Percentiles rank a stretch among this genome's conserved stretches.
phyloP scores from a whole-genome alignment of 306 rosid species.

The Morella rubra region DNA sequence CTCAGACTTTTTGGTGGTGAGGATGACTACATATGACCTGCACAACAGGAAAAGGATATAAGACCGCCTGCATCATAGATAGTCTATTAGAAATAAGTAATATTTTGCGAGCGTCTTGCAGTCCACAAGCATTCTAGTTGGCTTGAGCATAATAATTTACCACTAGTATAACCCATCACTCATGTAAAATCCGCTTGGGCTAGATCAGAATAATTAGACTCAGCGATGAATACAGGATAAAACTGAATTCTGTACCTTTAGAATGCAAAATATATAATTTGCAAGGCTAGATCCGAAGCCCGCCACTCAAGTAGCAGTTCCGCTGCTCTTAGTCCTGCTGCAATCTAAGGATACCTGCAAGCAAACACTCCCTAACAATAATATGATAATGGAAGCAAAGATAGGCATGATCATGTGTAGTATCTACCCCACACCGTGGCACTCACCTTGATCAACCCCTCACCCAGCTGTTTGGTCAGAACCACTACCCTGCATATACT shows the following conservation, averaged over 20 bases:
- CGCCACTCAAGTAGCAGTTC: constrained; percentile 97
- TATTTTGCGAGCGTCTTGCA: not conserved
- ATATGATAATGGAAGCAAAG: constrained; percentile 17
- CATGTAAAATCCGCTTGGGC: too few relatives aligned
- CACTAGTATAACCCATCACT: too few relatives aligned
- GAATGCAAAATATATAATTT: constrained; percentile 90
- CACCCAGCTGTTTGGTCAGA: constrained; percentile 87
- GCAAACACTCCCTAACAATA: constrained; percentile 17
- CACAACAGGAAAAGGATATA: constrained; percentile 28
- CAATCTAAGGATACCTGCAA: constrained; percentile 79
- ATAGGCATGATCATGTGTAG: constrained; percentile 13
- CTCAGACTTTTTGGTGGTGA: constrained; percentile 76
- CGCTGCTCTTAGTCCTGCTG: constrained; percentile 99
- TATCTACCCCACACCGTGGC: not conserved
- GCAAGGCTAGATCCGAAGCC: constrained; percentile 97
- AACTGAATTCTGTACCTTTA: constrained; percentile 59
- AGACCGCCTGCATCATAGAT: not conserved
- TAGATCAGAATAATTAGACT: not conserved
- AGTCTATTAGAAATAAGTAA: not conserved
- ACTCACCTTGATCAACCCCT: constrained; percentile 72
- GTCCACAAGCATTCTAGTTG: not conserved
- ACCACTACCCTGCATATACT: constrained; percentile 74
- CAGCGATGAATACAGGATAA: not conserved
- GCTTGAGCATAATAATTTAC: too few relatives aligned
- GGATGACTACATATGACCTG: constrained; percentile 92